Conservation (phyloP, 352 stramenopile genomes). For the Phytophthora fragariaefolia region DNA sequence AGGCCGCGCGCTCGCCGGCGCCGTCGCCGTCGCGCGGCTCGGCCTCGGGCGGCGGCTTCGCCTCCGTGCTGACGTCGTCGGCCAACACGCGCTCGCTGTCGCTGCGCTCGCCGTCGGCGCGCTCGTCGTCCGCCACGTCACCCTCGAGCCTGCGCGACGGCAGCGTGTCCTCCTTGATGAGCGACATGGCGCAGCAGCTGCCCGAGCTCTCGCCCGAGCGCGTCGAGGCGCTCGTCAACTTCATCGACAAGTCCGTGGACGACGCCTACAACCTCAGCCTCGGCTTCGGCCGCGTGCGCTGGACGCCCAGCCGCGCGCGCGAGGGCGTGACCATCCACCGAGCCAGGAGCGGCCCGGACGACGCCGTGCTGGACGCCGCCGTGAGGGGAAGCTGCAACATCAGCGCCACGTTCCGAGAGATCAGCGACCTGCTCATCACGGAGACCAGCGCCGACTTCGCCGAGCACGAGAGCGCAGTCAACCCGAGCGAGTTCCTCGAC, state of each 20-base stretch:
- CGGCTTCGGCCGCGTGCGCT: conserved; percentile 76
- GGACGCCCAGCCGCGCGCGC: conserved; percentile 67
- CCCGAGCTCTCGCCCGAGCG: conserved; percentile 49
- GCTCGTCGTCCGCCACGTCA: conserved; percentile 34
- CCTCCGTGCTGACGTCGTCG: conserved; percentile 14
- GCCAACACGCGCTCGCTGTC: conserved; percentile 11
- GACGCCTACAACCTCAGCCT: conserved; percentile 85
- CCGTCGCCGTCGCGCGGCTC: conserved; percentile 18
- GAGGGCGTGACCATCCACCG: conserved; percentile 78
- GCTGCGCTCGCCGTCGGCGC: conserved; percentile 22
- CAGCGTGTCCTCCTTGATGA: conserved; percentile 35
- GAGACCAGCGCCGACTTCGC: conserved; percentile 73
- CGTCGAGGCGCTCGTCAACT: conserved; percentile 61
- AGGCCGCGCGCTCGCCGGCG: conserved; percentile 20
- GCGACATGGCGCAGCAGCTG: conserved; percentile 29
- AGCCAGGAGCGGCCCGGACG: conserved; percentile 59
- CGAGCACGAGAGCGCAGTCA: conserved; percentile 65
- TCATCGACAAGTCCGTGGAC: conserved; percentile 80
- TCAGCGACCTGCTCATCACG: conserved; percentile 81
- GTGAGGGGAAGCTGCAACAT: conserved; percentile 80
- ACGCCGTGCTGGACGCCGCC: conserved; percentile 67
- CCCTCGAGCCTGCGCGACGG: conserved; percentile 39
- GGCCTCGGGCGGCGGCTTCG: conserved; percentile 16
- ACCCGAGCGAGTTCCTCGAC: conserved; percentile 81
- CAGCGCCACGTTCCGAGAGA: conserved; percentile 74